These are phyloP conservation scores for Acer campestre DNA, from an alignment of 345 rosid genomes.

Conservation along the genomic window DNA sequence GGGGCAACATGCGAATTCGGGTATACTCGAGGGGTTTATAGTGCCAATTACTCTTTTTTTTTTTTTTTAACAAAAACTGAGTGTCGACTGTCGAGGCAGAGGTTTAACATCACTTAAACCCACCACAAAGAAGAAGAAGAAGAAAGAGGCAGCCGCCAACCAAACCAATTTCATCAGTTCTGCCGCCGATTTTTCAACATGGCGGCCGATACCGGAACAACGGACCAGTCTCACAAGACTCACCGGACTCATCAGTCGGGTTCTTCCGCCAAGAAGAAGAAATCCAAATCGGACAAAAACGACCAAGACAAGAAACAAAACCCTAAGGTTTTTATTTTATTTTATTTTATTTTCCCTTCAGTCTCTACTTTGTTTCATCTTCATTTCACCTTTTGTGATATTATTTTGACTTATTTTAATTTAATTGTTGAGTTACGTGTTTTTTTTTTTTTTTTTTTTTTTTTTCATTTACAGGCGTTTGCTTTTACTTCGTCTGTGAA, in stretches of 20 bases:
- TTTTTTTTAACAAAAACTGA: too few species aligned
- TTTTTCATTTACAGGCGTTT: constrained; percentile 58
- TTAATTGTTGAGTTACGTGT: not conserved
- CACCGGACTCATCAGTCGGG: constrained; percentile 80
- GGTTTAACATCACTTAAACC: not conserved
- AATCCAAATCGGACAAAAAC: constrained; percentile 47
- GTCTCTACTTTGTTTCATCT: not conserved
- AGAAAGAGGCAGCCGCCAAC: not conserved
- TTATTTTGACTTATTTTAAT: not conserved
- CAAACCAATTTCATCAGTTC: not conserved
- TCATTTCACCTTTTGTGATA: not conserved
- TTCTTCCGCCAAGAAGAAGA: constrained; percentile 63
- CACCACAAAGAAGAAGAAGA: not conserved
- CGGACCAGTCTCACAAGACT: constrained; percentile 59
- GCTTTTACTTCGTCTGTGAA: constrained; percentile 57
- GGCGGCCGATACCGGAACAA: constrained; percentile 42
- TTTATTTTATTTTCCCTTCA: not conserved
- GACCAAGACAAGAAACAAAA: constrained; percentile 53
- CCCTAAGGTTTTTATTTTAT: constrained; percentile 69
- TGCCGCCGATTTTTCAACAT: constrained; percentile 25
- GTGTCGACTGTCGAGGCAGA: not conserved
- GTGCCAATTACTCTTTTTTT: too few species aligned
- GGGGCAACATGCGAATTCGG: too few species aligned
- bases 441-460: not conserved
- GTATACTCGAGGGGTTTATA: too few species aligned